Evolutionary conservation across 805 yeast genomes (phyloP), one percentile per base, ranked within the genome.

Genomic region (Dipodascopsis uninucleata): DNA sequence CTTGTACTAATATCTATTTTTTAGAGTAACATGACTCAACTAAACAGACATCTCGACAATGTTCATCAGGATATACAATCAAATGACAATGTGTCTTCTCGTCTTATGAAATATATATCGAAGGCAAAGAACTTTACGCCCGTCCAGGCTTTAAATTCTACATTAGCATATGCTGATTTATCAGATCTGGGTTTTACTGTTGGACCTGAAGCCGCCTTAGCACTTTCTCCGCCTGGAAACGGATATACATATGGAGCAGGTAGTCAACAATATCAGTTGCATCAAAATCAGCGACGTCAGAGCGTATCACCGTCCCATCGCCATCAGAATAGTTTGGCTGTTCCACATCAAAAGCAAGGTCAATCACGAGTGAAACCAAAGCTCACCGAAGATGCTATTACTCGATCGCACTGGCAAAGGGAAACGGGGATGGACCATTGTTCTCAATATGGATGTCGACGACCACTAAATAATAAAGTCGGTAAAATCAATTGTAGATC

Each of bases 41-140:
- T 85, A 45, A 84, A 84, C 60, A 69, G 71, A 34, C 96, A 86
- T 62, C 63, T 86, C 22, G 95, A 87, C 60, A 82, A 75, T 45
- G 75, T 64, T 6, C 96, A 86, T 60, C 65, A 69, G 1, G 64
- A 66, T 29, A 65, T 50, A 28, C 63, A 58, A 24, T 41, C 45
- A 17, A 59, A 61, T 22, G 74, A 69, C 25, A 67, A 65, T 14
- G 67, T 72, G 31, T 64, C 63, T 45, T 63, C 70, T 16, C 72
- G 78, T 79, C 62, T 71, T 46, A 62, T 61, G 53, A 68, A 66
- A 52, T 64, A 67, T 28, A 65, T 65, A 28, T 71, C 62, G 26
- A 67, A 62, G 37, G 73, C 71, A 9, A 61, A 62, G 20, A 70
- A 63, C 41, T 54, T 68, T n/a, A 57, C 43, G 43, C 65, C 34